These are phyloP conservation scores for Haematococcus lacustris DNA, from an alignment of 139 green algal species.

Conservation along the genomic window DNA sequence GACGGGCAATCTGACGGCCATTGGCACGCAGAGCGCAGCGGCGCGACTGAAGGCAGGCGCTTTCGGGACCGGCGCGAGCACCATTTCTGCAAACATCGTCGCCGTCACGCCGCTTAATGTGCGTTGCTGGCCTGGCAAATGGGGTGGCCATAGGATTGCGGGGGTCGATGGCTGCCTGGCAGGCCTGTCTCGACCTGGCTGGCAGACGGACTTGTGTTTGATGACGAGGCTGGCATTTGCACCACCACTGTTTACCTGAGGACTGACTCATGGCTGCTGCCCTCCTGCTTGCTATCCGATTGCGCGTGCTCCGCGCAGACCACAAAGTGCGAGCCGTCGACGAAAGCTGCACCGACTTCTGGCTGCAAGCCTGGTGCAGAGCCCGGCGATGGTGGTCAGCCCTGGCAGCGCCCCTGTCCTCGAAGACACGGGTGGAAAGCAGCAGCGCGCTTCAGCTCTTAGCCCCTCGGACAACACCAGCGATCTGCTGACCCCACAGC, in stretches of 20 bases:
- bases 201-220: neutral
- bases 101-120: constrained; percentile 2
- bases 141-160: neutral
- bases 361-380: neutral
- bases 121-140: neutral
- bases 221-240: neutral
- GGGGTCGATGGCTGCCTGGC: too few relatives aligned
- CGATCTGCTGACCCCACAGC: neutral
- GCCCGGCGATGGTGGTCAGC: neutral
- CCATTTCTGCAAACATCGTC: neutral
- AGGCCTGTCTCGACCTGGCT: too few relatives aligned
- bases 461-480: neutral
- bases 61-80: constrained; percentile 1
- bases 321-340: neutral
- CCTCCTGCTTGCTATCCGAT: neutral
- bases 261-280: too few relatives aligned
- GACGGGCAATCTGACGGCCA: neutral
- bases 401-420: neutral
- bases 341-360: neutral
- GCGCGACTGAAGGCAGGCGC: neutral
- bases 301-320: neutral
- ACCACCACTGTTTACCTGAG: too few relatives aligned
- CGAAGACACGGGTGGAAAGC: neutral
- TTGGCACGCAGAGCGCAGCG: neutral
- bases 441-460: neutral